Evolutionary conservation across 495 filamentous ascomycete genomes (phyloP).

Genomic region (Tuber brumale): DNA sequence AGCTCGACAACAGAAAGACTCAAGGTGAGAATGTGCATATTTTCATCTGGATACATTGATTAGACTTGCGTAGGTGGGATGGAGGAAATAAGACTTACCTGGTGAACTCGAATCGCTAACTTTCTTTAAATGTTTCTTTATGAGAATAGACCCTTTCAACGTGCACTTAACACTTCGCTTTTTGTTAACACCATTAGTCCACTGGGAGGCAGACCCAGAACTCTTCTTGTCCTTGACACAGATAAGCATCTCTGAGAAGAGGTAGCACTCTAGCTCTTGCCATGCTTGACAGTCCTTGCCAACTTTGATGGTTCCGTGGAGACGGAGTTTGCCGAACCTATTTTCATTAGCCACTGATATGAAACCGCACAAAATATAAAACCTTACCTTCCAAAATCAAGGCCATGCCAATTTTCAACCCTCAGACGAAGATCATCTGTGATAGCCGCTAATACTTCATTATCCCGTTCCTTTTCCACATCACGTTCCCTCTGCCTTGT

Average conservation of each 20-base stretch:
- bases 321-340: constrained; percentile 86
- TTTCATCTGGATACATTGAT: constrained; percentile 53
- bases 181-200: constrained; percentile 54
- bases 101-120: constrained; percentile 59
- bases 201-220: constrained; percentile 50
- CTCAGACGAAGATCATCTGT: constrained; percentile 77
- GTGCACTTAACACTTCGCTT: constrained; percentile 63
- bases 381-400: constrained; percentile 81
- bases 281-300: constrained; percentile 95
- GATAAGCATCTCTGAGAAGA: constrained; percentile 99
- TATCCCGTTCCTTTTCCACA: constrained; percentile 31
- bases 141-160: constrained; percentile 94
- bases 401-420: constrained; percentile 97
- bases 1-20: constrained; percentile 89
- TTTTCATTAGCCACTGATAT: constrained; percentile 13
- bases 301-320: constrained; percentile 86
- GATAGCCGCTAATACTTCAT: constrained; percentile 70
- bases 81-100: constrained; percentile 43
- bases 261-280: constrained; percentile 96
- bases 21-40: constrained; percentile 67
- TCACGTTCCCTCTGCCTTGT: constrained; percentile 37
- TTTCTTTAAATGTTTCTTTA: constrained; percentile 94
- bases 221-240: constrained; percentile 96
- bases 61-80: constrained; percentile 2
- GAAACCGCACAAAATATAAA: constrained; percentile 9